Evolutionary conservation across 768 basidiomycete genomes (phyloP).

Genomic region (Collybia sordida): DNA sequence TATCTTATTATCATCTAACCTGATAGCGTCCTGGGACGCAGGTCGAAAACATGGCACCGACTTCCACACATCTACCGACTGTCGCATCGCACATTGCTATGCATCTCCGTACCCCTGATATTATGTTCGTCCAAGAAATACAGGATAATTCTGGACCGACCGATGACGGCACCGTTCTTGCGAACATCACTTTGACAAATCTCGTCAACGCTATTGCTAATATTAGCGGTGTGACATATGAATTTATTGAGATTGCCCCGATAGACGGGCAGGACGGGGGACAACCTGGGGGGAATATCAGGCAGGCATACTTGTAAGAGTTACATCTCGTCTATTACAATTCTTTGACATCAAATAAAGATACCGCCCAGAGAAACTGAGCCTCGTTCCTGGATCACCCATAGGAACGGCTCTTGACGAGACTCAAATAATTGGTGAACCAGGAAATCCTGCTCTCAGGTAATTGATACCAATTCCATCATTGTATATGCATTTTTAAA

Average conservation of each 20-base stretch:
- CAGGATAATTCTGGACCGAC: constrained; percentile 56
- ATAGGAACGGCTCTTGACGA: constrained; percentile 49
- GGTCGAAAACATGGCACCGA: constrained; percentile 59
- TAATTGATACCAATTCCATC: constrained; percentile 16
- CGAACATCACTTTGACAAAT: constrained; percentile 50
- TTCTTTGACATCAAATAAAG: constrained; percentile 12
- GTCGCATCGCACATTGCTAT: constrained; percentile 54
- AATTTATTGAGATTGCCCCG: constrained; percentile 49
- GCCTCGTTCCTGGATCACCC: constrained; percentile 42
- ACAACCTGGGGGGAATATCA: constrained; percentile 61
- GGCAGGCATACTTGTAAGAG: constrained; percentile 53
- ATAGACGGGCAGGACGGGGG: constrained; percentile 59
- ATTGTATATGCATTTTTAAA: background rate
- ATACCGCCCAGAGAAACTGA: constrained; percentile 51
- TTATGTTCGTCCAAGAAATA: constrained; percentile 65
- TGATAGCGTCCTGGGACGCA: constrained; percentile 13
- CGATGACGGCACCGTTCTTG: constrained; percentile 53
- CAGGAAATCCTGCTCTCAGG: constrained; percentile 36
- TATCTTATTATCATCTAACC: background rate
- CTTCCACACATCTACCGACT: constrained; percentile 42
- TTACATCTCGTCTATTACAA: background rate
- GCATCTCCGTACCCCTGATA: constrained; percentile 50
- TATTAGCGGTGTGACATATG: constrained; percentile 43
- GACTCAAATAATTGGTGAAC: constrained; percentile 33
- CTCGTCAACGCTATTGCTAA: constrained; percentile 48